Conservation (phyloP, 495 filamentous ascomycete genomes). For the Tuber calosporum region DNA sequence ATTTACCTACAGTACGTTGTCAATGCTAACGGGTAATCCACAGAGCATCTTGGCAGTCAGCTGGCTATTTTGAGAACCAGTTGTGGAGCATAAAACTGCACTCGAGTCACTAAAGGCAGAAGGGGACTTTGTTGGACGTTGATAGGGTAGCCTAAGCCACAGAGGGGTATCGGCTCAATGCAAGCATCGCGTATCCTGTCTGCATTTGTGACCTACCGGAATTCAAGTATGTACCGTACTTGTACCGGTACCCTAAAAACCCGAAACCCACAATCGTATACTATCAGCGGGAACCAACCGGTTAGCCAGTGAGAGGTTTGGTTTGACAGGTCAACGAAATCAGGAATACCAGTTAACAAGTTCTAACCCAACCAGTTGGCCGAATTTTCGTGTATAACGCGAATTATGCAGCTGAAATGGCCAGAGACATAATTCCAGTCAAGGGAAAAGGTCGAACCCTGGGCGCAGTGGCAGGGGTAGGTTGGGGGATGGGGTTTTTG, state of each 20-base stretch:
- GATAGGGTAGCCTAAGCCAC: neutral
- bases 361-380: neutral
- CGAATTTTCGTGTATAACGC: no score
- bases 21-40: neutral
- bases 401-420: no score
- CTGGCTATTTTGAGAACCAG: neutral
- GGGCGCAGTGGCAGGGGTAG: no score
- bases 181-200: neutral
- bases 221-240: no score
- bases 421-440: no score
- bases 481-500: no score
- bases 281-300: neutral
- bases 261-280: neutral
- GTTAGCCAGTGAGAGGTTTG: neutral
- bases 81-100: neutral
- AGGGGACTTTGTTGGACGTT: neutral
- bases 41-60: neutral
- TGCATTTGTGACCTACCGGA: neutral
- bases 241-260: neutral
- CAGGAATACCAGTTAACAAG: neutral
- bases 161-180: neutral
- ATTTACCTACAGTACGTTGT: neutral
- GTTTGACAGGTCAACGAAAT: neutral
- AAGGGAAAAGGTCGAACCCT: no score
- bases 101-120: neutral